Conservation (phyloP, 805 yeast species). For the Debaryomyces maramus region DNA sequence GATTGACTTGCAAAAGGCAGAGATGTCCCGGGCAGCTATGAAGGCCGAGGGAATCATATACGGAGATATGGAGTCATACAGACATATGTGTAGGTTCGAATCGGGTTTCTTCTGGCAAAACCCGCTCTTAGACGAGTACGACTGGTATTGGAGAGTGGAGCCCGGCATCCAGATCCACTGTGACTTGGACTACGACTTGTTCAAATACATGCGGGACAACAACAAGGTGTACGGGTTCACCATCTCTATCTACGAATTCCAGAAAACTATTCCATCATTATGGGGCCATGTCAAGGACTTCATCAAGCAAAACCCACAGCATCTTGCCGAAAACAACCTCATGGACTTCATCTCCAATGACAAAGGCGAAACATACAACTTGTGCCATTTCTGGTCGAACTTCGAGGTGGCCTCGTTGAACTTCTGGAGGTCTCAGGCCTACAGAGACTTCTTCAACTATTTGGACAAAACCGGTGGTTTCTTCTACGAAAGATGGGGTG, state of each 20-base stretch:
- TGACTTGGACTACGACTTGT: constrained; percentile 86
- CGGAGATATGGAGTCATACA: constrained; percentile 72
- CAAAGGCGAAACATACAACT: constrained; percentile 66
- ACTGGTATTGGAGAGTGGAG: constrained; percentile 94
- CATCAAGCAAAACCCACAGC: constrained; percentile 57
- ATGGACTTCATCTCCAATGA: constrained; percentile 71
- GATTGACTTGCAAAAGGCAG: constrained; percentile 77
- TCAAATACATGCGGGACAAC: constrained; percentile 72
- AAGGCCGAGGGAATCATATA: constrained; percentile 57
- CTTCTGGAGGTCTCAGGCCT: constrained; percentile 75
- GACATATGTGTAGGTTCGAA: constrained; percentile 93
- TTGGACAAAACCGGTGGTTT: constrained; percentile 86
- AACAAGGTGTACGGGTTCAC: constrained; percentile 86
- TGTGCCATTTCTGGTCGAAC: constrained; percentile 91
- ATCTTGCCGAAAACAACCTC: constrained; percentile 61
- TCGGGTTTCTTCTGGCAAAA: constrained; percentile 88
- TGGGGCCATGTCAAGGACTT: constrained; percentile 79
- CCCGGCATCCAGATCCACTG: constrained; percentile 80
- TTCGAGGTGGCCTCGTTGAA: constrained; percentile 77
- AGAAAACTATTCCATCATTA: constrained; percentile 80
- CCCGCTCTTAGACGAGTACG: constrained; percentile 69
- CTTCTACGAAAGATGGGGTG: constrained; percentile 85
- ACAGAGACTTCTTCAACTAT: constrained; percentile 65
- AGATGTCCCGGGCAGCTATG: constrained; percentile 59
- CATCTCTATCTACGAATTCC: constrained; percentile 77